Conservation (phyloP, 768 basidiomycete species). For the Lepiota brunneoincarnata region DNA sequence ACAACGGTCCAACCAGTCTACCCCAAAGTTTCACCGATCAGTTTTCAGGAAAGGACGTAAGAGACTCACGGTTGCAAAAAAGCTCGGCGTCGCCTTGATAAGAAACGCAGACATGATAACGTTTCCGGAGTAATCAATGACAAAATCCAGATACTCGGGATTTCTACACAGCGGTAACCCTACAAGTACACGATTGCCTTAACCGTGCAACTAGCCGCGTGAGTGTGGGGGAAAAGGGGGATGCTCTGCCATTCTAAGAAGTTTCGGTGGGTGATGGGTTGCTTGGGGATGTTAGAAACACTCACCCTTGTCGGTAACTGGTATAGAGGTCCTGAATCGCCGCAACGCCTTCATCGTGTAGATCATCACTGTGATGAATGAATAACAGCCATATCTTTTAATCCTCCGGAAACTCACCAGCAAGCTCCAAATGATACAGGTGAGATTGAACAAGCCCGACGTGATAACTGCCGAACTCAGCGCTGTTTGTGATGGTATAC, state of each 20-base stretch:
- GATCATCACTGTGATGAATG: constrained; percentile 1
- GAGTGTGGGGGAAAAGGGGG: constrained; percentile 4
- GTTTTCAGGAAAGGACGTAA: neutral
- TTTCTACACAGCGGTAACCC: too few relatives aligned
- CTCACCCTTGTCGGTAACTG: neutral
- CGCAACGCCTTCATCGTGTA: constrained; percentile 3
- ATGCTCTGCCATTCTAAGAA: constrained; percentile 11
- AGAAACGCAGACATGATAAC: constrained; percentile 16
- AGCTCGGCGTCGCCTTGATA: constrained; percentile 16
- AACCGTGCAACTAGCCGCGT: constrained; percentile 18
- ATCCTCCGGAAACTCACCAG: neutral
- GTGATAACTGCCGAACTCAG: neutral
- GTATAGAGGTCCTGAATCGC: neutral
- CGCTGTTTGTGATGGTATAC: constrained; percentile 1
- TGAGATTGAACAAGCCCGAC: neutral
- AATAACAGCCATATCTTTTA: neutral
- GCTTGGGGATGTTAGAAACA: too few relatives aligned
- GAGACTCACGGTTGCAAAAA: constrained; percentile 18
- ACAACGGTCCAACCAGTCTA: constrained; percentile 12
- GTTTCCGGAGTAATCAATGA: constrained; percentile 16
- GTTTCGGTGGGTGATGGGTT: neutral
- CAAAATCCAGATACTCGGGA: constrained; percentile 17
- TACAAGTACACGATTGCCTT: constrained; percentile 21
- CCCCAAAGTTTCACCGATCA: too few relatives aligned
- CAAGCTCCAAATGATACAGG: neutral